A percentile compares a stretch with the other conserved stretches of the same genome.
phyloP scores from a whole-genome alignment of 805 yeast species.

The Candida oleophila region DNA sequence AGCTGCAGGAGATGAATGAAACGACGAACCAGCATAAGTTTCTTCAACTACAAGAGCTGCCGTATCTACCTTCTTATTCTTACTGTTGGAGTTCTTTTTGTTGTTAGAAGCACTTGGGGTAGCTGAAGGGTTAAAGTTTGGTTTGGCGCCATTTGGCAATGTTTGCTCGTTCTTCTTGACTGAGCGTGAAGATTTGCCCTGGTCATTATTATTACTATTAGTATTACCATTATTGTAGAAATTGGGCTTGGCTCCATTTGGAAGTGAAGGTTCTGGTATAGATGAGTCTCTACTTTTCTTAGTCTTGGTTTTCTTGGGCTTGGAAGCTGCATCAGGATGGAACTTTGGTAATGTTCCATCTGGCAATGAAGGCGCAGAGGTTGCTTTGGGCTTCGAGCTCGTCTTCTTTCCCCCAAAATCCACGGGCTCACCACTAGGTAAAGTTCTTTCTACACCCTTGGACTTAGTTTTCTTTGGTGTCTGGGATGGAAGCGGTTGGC shows the following conservation, averaged over 20 bases:
- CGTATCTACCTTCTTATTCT: not conserved
- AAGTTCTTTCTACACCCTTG: conserved; percentile 3
- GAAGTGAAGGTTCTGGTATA: conserved; percentile 17
- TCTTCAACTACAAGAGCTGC: conserved; percentile 17
- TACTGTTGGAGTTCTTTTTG: conserved; percentile 8
- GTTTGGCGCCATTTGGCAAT: conserved; percentile 30
- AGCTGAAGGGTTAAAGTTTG: conserved; percentile 17
- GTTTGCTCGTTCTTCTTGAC: conserved; percentile 10
- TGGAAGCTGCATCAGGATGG: not conserved
- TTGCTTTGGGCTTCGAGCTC: conserved; percentile 2
- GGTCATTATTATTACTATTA: conserved; percentile 11
- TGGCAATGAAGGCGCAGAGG: conserved; percentile 4
- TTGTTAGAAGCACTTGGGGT: conserved; percentile 12
- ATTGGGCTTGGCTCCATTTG: conserved; percentile 31
- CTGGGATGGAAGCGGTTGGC: not conserved
- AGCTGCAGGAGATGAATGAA: conserved; percentile 57
- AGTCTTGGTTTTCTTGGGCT: conserved; percentile 1
- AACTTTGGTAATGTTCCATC: conserved; percentile 6
- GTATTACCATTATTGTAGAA: conserved; percentile 15
- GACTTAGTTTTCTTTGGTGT: conserved; percentile 4
- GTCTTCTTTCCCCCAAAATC: conserved; percentile 25
- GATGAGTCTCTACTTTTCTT: conserved; percentile 5
- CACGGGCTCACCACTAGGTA: conserved; percentile 31
- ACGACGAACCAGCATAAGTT: conserved; percentile 56
- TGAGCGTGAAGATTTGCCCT: conserved; percentile 7